Base-by-base conservation (phyloP, 306 rosid genomes). In the Pachyrhizus erosus region DNA sequence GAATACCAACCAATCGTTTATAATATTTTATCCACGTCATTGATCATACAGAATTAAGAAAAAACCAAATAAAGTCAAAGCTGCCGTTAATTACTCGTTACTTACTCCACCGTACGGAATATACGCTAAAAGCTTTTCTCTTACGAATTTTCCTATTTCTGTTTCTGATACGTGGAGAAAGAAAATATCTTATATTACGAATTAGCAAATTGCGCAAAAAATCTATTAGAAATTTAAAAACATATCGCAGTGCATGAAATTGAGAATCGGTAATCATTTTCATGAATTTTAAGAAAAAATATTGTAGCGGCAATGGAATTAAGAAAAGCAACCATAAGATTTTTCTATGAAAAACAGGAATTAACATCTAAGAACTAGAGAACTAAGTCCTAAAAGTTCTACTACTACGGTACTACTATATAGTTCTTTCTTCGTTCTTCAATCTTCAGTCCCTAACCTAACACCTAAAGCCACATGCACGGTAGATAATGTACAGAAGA, bases 301-400 rank as follows among this genome's bases (percentile, higher is more conserved):
- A 60, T 10, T 51, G 26, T 21, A 46, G 34, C 18, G 14, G 75
- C 8, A 51, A 34, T 5, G 21, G 33, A 33, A 5, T 45, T 14
- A 48, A 4, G 33, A 61, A 17, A 66, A 61, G 4, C n/a, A 64
- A 42, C 17, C 10, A 62, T 14, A n/a, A 2, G 18, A n/a, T n/a
- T 51, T 74, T 51, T 58, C 48, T 40, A 8, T 29, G 74, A 83
- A 72, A 83, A 78, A 51, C 75, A 70, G 62, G 43, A 37, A 17
- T 55, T n/a, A 60, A 23, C 40, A 34, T 21, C 39, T 18, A 6
- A 7, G 43, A 62, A 62, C 11, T 3, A 29, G 21, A 29, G 9
- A 62, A 62, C 20, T 62, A 3, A 31, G 34, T 62, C 15, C 57
- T 48, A 71, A 29, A 7, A 43, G 7, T 68, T 0, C 18, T 48